Evolutionary conservation across 192 early-diverging fungal genomes (phyloP).

Genomic region (Entrophospora sp.): DNA sequence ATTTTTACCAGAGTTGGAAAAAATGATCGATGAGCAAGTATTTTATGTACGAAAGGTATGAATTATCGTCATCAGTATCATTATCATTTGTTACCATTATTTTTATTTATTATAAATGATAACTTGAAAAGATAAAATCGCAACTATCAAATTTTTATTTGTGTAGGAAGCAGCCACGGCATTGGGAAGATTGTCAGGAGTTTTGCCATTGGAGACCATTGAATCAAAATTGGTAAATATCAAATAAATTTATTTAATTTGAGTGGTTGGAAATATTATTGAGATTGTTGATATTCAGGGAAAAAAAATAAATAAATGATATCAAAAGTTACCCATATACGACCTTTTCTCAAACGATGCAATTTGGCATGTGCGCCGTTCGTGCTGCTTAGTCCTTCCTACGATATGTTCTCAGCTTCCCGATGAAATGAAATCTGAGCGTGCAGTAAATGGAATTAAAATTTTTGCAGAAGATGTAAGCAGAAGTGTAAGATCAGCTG

Average conservation of each 20-base stretch:
- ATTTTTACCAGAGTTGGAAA: slow-evolving; percentile 43
- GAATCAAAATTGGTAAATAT: slow-evolving; percentile 18
- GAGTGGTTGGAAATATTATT: background rate
- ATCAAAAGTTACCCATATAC: slow-evolving; percentile 42
- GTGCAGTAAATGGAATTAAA: slow-evolving; percentile 41
- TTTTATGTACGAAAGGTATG: slow-evolving; percentile 51
- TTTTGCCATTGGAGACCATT: slow-evolving; percentile 19
- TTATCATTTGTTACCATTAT: too few species aligned
- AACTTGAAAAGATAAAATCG: too few species aligned
- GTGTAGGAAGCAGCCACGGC: slow-evolving; percentile 36
- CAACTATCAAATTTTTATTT: too few species aligned
- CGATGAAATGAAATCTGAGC: slow-evolving; percentile 30
- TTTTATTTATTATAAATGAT: too few species aligned
- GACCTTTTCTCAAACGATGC: slow-evolving; percentile 38
- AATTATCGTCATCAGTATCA: background rate
- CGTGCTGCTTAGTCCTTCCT: slow-evolving; percentile 41
- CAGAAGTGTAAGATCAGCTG: slow-evolving; percentile 41
- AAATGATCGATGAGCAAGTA: slow-evolving; percentile 32
- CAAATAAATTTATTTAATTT: too few species aligned
- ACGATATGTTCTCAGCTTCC: slow-evolving; percentile 38
- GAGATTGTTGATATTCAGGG: slow-evolving; percentile 30
- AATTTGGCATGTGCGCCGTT: slow-evolving; percentile 52
- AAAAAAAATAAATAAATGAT: too few species aligned
- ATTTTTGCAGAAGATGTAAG: slow-evolving; percentile 46
- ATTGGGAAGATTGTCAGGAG: slow-evolving; percentile 32